Conservation (phyloP, 176 grass and related monocot genomes). For the Urochloa ruziziensis region DNA sequence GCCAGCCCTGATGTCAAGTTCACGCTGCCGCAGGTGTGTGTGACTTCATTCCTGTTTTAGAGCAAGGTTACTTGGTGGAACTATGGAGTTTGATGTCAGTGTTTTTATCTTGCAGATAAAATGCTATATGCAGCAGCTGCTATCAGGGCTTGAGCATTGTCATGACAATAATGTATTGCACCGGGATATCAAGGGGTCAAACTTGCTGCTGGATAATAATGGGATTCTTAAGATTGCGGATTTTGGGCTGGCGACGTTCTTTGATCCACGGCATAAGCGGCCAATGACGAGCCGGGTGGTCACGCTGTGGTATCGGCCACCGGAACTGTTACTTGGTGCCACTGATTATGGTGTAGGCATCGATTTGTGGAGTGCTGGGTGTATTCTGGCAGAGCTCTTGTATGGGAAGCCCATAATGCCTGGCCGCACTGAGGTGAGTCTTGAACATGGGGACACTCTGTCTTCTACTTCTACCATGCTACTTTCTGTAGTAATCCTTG, state of each 20-base stretch:
- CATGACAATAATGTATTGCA: conserved; percentile 50
- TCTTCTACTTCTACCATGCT: not conserved
- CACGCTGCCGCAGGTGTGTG: conserved; percentile 45
- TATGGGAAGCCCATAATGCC: conserved; percentile 59
- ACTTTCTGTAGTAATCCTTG: not conserved
- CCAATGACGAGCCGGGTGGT: conserved; percentile 59
- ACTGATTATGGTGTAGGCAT: conserved; percentile 53
- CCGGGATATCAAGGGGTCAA: conserved; percentile 62
- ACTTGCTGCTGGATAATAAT: conserved; percentile 56
- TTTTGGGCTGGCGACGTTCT: conserved; percentile 51
- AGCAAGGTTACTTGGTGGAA: not conserved
- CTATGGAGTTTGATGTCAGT: conserved; percentile 16
- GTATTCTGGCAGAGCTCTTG: conserved; percentile 61
- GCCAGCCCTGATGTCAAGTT: conserved; percentile 41
- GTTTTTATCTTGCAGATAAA: conserved; percentile 41
- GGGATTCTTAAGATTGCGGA: conserved; percentile 59
- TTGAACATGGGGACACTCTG: not conserved
- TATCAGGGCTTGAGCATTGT: conserved; percentile 55
- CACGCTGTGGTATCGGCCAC: conserved; percentile 56
- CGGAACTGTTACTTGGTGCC: conserved; percentile 50
- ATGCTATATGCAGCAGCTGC: conserved; percentile 53
- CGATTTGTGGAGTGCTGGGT: conserved; percentile 60
- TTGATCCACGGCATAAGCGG: conserved; percentile 39
- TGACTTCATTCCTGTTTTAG: not conserved
- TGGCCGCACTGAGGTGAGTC: conserved; percentile 49